Conservation (phyloP, 441 rosid genomes). For the Hura crepitans region DNA sequence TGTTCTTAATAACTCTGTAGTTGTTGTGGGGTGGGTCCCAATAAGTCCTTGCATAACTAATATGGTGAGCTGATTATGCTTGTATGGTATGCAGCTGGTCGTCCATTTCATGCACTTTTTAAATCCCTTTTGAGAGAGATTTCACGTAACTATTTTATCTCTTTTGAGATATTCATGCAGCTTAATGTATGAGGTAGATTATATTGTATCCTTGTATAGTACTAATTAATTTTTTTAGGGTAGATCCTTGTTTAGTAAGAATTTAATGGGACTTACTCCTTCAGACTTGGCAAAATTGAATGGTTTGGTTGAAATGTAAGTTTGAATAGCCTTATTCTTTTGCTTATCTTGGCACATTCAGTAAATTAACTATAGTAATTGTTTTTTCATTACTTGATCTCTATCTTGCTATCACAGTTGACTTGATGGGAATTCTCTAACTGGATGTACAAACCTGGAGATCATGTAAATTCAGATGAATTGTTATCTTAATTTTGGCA, state of each 20-base stretch:
- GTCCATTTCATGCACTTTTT: no score
- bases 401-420: constrained; percentile 46
- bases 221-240: constrained; percentile 21
- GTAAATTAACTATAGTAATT: constrained; percentile 1
- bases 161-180: constrained; percentile 16
- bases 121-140: no score
- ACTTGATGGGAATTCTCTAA: constrained; percentile 83
- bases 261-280: constrained; percentile 73
- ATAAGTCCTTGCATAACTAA: no score
- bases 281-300: constrained; percentile 58
- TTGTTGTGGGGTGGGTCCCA: no score
- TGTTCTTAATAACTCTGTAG: no score
- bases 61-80: no score
- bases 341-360: constrained; percentile 2
- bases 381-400: constrained; percentile 10
- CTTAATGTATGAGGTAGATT: constrained; percentile 17
- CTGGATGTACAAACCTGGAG: constrained; percentile 63
- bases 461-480: constrained; percentile 53
- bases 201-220: not conserved
- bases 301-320: constrained; percentile 85
- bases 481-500: constrained; percentile 20
- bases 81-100: no score
- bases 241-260: constrained; percentile 70
- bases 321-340: constrained; percentile 19
- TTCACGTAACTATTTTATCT: no score